Base-by-base conservation (phyloP, 2,329 filamentous ascomycete genomes). In the Colletotrichum sp. region DNA sequence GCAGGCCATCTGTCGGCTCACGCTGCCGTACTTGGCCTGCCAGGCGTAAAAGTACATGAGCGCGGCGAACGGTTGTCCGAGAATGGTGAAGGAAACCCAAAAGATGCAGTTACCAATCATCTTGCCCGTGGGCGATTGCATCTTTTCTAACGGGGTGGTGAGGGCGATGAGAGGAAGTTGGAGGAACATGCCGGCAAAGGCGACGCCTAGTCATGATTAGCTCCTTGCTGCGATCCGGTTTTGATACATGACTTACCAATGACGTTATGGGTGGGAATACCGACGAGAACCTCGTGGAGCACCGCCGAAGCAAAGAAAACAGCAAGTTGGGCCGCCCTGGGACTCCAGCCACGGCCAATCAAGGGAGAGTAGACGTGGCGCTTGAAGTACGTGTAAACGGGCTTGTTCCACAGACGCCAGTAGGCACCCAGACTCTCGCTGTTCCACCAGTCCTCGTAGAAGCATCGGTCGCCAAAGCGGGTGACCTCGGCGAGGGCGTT, bases 371-470 rank as follows among this genome's bases (percentile, higher is more conserved):
- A 99, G 67, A 99, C 92, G 83, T 99, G 97, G 48, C 97, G 90
- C 81, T 95, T 96, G 93, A 99, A 99, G 85, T 98, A 99, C 74
- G 96, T 93, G 82, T 98, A 98, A 8, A 99, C 96, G 1, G 97
- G 97, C 83, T 98, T 98, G 86, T 99, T 99, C 97, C 97, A 99
- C 1, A 94, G 94, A 26, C 96, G 93, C 96, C 96, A 98, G 87
- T 99, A 99, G 6, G 90, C 91, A 38, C 96, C 95, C 8, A 99
- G 88, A 78, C 93, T 96, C 71, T 93, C 93, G 78, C 93, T 95
- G 82, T 99, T 99, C 97, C 97, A 99, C 97, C 97, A 99, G 82
- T 98, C 96, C 48, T 95, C 94, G 84, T 99, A 99, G 84, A 99
- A 99, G 68, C 96, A 94, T 34, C 97, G 92, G 83, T 99, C 97